Percentiles rank a stretch among this genome's conserved stretches.
Conservation (phyloP, 371 early-diverging fungal genomes). For the Saksenaea oblongispora region DNA sequence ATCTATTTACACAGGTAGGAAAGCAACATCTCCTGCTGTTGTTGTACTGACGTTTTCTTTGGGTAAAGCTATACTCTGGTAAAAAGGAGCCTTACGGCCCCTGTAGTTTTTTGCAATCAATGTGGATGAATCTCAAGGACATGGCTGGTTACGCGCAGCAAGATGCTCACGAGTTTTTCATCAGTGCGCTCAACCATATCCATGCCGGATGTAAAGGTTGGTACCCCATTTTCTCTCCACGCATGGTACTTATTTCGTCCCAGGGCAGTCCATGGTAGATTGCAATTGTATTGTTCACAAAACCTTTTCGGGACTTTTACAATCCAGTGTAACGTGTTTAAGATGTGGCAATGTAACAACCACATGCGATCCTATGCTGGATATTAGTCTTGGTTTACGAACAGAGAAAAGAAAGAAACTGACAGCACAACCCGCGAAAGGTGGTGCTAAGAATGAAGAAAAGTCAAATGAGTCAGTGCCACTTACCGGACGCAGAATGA, state of each 20-base stretch:
- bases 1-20: slow-evolving; percentile 68
- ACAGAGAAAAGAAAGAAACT: slow-evolving; percentile 44
- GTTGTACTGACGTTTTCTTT: not conserved
- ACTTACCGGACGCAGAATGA: slow-evolving; percentile 20
- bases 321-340: slow-evolving; percentile 88
- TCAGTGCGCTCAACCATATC: slow-evolving; percentile 83
- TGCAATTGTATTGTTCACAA: slow-evolving; percentile 91
- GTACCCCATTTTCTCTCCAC: not conserved
- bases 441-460: slow-evolving; percentile 17
- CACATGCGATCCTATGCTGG: slow-evolving; percentile 87
- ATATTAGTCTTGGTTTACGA: slow-evolving; percentile 85
- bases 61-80: slow-evolving; percentile 72
- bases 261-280: slow-evolving; percentile 32
- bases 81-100: slow-evolving; percentile 81
- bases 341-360: slow-evolving; percentile 80
- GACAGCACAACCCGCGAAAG: slow-evolving; percentile 12
- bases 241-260: not conserved
- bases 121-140: slow-evolving; percentile 88
- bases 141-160: slow-evolving; percentile 95
- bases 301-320: slow-evolving; percentile 88
- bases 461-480: slow-evolving; percentile 7
- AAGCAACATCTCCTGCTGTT: not conserved
- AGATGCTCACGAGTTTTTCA: slow-evolving; percentile 96
- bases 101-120: slow-evolving; percentile 75
- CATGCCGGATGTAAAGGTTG: slow-evolving; percentile 65